phyloP scores from a whole-genome alignment of 495 filamentous ascomycete species.

The Penicillium maclennaniae region DNA sequence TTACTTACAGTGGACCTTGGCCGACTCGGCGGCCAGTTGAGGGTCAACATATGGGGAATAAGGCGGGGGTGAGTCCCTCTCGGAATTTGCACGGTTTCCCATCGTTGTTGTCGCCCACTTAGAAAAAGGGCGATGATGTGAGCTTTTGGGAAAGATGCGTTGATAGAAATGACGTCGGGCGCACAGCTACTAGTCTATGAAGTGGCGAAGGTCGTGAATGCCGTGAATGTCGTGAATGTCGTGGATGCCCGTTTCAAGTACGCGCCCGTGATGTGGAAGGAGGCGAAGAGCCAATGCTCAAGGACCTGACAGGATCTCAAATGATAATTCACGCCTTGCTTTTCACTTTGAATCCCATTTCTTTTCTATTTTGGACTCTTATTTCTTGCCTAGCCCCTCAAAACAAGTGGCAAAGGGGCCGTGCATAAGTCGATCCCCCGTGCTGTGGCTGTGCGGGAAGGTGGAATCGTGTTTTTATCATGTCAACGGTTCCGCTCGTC shows the following conservation, averaged over 20 bases:
- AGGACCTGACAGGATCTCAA: not conserved
- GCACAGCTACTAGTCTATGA: not conserved
- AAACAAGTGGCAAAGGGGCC: constrained; percentile 11
- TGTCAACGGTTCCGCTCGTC: not conserved
- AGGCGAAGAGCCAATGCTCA: not conserved
- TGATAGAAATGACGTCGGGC: not conserved
- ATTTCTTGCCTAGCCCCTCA: not conserved
- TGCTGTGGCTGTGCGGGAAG: constrained; percentile 9
- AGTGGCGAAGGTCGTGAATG: constrained; percentile 8
- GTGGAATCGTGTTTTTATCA: constrained; percentile 9
- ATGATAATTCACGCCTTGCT: not conserved
- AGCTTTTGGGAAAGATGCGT: not conserved
- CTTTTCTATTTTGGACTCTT: not conserved
- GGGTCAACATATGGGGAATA: constrained; percentile 14
- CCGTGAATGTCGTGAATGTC: too few species aligned
- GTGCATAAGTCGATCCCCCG: constrained; percentile 8
- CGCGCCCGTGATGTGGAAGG: not conserved
- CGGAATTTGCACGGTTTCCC: constrained; percentile 4
- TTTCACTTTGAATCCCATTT: not conserved
- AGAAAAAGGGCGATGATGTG: not conserved
- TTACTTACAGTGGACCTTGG: constrained; percentile 8
- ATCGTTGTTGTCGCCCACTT: not conserved
- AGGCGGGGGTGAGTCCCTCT: constrained; percentile 4
- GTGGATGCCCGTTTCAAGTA: not conserved
- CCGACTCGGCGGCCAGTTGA: constrained; percentile 12